A percentile compares a stretch with the other conserved stretches of the same genome.
Evolutionary conservation across 768 basidiomycete genomes (phyloP).

Genomic region (Candolleomyces efflorescens): DNA sequence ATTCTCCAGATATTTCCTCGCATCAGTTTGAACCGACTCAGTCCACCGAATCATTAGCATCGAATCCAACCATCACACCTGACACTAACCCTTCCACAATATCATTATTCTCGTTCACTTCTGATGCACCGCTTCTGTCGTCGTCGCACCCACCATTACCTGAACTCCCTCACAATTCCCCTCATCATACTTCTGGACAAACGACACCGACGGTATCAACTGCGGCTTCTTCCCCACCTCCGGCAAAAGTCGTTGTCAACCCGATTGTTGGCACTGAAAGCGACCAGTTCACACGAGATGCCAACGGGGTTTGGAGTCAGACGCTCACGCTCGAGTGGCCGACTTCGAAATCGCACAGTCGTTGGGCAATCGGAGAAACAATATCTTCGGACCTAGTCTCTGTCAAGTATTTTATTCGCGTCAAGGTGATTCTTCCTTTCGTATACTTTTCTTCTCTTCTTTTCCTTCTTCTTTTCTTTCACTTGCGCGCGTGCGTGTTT

Average conservation of each 20-base stretch:
- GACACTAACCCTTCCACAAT: conserved; percentile 27
- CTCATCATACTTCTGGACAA: conserved; percentile 10
- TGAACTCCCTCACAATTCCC: conserved; percentile 9
- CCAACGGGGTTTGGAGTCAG: conserved; percentile 56
- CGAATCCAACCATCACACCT: conserved; percentile 39
- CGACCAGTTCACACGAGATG: conserved; percentile 53
- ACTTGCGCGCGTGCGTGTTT: conserved; percentile 1
- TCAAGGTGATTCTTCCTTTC: conserved; percentile 48
- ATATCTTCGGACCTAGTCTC: conserved; percentile 59
- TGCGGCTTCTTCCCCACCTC: conserved; percentile 14
- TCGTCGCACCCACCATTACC: background rate
- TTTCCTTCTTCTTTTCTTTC: conserved; percentile 6
- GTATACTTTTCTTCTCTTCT: conserved; percentile 5
- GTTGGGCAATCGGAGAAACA: conserved; percentile 81
- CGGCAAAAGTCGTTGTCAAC: conserved; percentile 41
- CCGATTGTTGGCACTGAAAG: conserved; percentile 57
- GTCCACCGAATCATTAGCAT: conserved; percentile 31
- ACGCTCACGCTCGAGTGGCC: conserved; percentile 73
- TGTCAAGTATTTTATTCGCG: conserved; percentile 65
- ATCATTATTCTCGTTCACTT: conserved; percentile 16
- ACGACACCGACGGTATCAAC: conserved; percentile 5
- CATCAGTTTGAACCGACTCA: conserved; percentile 17
- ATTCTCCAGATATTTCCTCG: conserved; percentile 11
- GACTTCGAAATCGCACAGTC: conserved; percentile 56
- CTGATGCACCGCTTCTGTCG: conserved; percentile 6